These are phyloP conservation scores for Macadamia tetraphylla DNA, from an alignment of 164 flowering plant genomes.

Conservation along the genomic window DNA sequence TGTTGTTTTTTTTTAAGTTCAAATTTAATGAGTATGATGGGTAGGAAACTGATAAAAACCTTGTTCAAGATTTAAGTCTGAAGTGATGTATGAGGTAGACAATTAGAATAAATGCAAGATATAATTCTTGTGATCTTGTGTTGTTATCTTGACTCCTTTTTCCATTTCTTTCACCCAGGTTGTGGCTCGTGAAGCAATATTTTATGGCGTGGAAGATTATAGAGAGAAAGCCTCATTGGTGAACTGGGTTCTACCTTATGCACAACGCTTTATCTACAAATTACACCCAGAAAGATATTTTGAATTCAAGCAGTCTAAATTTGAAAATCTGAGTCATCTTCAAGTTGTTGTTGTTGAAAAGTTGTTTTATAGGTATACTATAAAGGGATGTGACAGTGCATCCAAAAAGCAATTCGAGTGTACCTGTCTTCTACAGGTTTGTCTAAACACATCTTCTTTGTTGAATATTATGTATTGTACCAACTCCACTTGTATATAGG, in stretches of 20 bases:
- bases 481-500: neutral
- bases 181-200: slow-evolving; percentile 73
- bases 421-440: slow-evolving; percentile 75
- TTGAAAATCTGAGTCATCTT: slow-evolving; percentile 32
- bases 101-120: too few species aligned
- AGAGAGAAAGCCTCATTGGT: slow-evolving; percentile 49
- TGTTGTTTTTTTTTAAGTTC: too few species aligned
- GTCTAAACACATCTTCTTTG: slow-evolving; percentile 2
- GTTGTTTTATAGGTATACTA: slow-evolving; percentile 53
- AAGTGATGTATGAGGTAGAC: too few species aligned
- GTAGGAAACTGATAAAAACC: too few species aligned
- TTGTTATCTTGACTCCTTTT: neutral
- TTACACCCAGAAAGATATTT: slow-evolving; percentile 50
- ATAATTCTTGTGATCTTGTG: slow-evolving; percentile 1
- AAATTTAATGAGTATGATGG: too few species aligned
- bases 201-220: slow-evolving; percentile 41
- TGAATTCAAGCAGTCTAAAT: slow-evolving; percentile 48
- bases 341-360: slow-evolving; percentile 62
- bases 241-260: slow-evolving; percentile 87
- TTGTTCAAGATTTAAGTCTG: too few species aligned
- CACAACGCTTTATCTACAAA: slow-evolving; percentile 69
- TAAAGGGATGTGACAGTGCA: slow-evolving; percentile 36
- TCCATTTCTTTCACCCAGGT: slow-evolving; percentile 36
- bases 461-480: neutral
- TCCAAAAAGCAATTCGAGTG: slow-evolving; percentile 58